phyloP scores from a whole-genome alignment of 1,284 basidiomycete species.

The Vanrija humicola region DNA sequence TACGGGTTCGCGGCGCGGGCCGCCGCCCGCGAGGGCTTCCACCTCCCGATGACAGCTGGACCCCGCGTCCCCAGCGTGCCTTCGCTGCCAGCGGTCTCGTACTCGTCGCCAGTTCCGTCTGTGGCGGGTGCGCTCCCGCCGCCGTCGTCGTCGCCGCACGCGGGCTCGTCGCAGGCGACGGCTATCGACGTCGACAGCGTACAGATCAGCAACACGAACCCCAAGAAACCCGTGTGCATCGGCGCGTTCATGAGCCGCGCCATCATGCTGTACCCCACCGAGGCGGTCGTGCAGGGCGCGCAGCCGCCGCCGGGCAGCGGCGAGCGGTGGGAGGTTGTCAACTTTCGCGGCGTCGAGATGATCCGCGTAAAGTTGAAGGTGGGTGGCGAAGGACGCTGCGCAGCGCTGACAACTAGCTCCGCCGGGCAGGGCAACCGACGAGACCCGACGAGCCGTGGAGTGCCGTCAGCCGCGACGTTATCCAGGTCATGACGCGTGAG shows the following conservation, averaged over 20 bases:
- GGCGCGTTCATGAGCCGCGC: constrained; percentile 76
- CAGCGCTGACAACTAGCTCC: constrained; percentile 24
- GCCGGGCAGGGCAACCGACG: constrained; percentile 50
- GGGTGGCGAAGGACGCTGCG: background rate
- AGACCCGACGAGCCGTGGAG: constrained; percentile 55
- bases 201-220: constrained; percentile 17
- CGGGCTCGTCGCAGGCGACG: background rate
- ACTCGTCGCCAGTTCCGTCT: background rate
- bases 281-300: constrained; percentile 59
- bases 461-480: constrained; percentile 61
- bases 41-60: background rate
- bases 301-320: constrained; percentile 36
- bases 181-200: constrained; percentile 31
- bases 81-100: background rate
- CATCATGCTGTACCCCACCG: constrained; percentile 78
- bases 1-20: background rate
- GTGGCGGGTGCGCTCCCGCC: background rate
- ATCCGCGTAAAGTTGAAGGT: constrained; percentile 66
- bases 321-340: constrained; percentile 30
- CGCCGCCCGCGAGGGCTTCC: background rate
- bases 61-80: background rate
- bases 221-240: constrained; percentile 63
- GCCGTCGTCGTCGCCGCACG: background rate
- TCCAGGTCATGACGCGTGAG: constrained; percentile 71
- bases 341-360: constrained; percentile 59